Percentiles rank a stretch among this genome's conserved stretches.
Evolutionary conservation across 2,329 filamentous ascomycete species (phyloP).

Genomic region (Fusarium sp.): DNA sequence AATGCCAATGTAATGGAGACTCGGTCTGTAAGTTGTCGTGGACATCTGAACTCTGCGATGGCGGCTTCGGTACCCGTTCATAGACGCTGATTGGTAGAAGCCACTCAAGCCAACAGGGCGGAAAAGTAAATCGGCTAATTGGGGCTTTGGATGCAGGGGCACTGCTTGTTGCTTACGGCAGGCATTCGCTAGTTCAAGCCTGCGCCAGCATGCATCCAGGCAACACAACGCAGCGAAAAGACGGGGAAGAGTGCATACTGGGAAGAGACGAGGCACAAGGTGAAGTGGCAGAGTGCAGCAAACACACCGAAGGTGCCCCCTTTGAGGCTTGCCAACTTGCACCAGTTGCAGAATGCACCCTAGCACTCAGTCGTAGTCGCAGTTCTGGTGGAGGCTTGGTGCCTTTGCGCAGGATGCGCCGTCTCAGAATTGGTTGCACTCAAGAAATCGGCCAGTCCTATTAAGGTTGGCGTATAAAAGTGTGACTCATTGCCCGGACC

Average conservation of each 20-base stretch:
- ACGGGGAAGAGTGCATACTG: background rate
- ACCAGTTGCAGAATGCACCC: background rate
- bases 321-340: background rate
- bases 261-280: background rate
- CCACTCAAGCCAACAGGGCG: slow-evolving; percentile 13
- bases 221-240: background rate
- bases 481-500: slow-evolving; percentile 49
- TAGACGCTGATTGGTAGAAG: slow-evolving; percentile 15
- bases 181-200: slow-evolving; percentile 16
- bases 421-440: slow-evolving; percentile 38
- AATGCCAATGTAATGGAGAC: slow-evolving; percentile 18
- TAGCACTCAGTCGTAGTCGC: background rate
- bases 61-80: slow-evolving; percentile 32
- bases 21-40: slow-evolving; percentile 24
- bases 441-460: slow-evolving; percentile 42
- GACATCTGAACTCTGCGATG: slow-evolving; percentile 28
- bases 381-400: slow-evolving; percentile 29
- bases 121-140: slow-evolving; percentile 26
- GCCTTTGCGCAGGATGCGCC: slow-evolving; percentile 31
- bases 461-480: slow-evolving; percentile 42
- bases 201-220: slow-evolving; percentile 9
- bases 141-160: slow-evolving; percentile 17
- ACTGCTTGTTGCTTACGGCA: slow-evolving; percentile 30
- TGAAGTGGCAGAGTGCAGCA: background rate
- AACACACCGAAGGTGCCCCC: background rate